Percentiles rank a stretch among this genome's conserved stretches.
These are phyloP conservation scores for Lyophyllum semitale DNA, from an alignment of 768 basidiomycete genomes.

Conservation along the genomic window DNA sequence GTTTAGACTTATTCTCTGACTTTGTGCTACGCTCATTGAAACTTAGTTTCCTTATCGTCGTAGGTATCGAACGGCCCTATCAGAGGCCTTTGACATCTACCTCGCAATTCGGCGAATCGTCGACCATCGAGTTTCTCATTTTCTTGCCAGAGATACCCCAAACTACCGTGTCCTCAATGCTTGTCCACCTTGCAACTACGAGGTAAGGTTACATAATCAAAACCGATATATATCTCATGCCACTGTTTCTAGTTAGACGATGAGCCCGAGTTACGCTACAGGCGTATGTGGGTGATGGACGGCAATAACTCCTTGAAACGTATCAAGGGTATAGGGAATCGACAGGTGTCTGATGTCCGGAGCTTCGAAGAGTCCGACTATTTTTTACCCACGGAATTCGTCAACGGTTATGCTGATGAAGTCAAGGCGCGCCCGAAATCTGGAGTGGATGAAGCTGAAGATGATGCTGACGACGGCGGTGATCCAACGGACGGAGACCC, in stretches of 20 bases:
- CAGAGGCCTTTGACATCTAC: constrained; percentile 36
- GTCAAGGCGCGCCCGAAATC: constrained; percentile 13
- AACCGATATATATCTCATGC: background rate
- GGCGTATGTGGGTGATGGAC: constrained; percentile 23
- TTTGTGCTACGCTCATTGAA: background rate
- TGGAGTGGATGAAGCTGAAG: constrained; percentile 7
- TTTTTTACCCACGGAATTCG: constrained; percentile 21
- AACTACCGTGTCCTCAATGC: constrained; percentile 33
- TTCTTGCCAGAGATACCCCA: constrained; percentile 25
- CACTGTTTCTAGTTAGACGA: constrained; percentile 22
- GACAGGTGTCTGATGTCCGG: constrained; percentile 17
- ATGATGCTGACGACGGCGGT: background rate
- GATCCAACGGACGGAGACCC: no score
- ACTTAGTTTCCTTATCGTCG: constrained; percentile 21
- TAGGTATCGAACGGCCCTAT: constrained; percentile 22
- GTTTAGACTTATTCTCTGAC: background rate
- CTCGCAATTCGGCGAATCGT: constrained; percentile 25
- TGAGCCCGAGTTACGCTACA: constrained; percentile 26
- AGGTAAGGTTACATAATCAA: constrained; percentile 17
- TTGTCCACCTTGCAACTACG: constrained; percentile 36
- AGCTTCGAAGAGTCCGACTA: constrained; percentile 22
- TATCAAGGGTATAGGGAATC: constrained; percentile 18
- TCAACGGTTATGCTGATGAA: constrained; percentile 32
- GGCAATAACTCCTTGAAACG: constrained; percentile 32
- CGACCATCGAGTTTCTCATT: constrained; percentile 15